Base-by-base conservation (phyloP, 1,284 basidiomycete genomes). In the Cryptococcus hybrid region DNA sequence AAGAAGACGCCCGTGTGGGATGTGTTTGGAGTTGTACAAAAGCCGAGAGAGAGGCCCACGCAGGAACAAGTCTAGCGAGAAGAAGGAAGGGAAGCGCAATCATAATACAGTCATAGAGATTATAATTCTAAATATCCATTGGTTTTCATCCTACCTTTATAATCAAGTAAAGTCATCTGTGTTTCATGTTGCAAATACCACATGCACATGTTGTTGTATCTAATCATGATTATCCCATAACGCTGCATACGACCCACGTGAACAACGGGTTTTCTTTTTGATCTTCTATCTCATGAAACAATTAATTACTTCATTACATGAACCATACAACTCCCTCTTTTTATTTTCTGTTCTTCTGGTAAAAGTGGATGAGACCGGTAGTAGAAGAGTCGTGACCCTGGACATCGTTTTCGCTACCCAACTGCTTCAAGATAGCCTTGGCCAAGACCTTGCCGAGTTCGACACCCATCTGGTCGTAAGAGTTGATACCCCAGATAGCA, bases 401-500 rank as follows among this genome's bases (percentile, higher is more conserved):
- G 59, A 97, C 92, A 70, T 94, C 88, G 55, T 83, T 85, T n/a
- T 88, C 86, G 62, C 83, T 85, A 38, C 82, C 86, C 40, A 98
- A 86, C 77, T 96, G 91, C 4, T 87, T 84, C 53, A 98, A 83
- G 70, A 99, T 98, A 69, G 88, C 89, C 85, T 97, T 97, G 7
- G 95, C 93, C 47, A 99, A 84, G 1, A 94, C 89, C 77, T 98
- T 98, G 62, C 94, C 95, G 52, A 98, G 88, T 79, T 96, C 93
- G 61, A 95, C 92, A 76, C 93, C 93, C 76, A 78, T 78, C 72
- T 82, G 80, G 68, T 82, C 81, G 77, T 90, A 99, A 8, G 92
- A 95, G 84, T 99, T 99, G 83, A 99, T 96, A 48, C 92, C 90
- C 94, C 94, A 98, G 63, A 98, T 84, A 51, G 90, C 89, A 72